A percentile compares a stretch with the other conserved stretches of the same genome.
Conservation (phyloP, 208 protist species). For the Trypanosoma lewisi region DNA sequence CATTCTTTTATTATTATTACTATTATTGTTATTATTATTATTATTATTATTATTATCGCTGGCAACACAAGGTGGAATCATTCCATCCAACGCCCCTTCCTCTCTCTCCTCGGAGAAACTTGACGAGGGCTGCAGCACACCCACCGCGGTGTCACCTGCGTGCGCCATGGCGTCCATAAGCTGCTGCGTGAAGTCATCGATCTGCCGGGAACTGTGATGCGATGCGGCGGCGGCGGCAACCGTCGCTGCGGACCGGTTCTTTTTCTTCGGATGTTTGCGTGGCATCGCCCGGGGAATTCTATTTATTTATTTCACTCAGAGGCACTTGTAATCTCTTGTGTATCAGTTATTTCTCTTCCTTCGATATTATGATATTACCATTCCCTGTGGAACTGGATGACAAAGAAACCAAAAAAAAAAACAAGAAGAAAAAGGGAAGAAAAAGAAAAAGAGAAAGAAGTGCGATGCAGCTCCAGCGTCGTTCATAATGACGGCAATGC, state of each 20-base stretch:
- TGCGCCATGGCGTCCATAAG: conserved; percentile 16
- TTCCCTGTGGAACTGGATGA: not conserved
- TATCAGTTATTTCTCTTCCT: not conserved
- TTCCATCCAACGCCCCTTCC: not conserved
- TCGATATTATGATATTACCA: not conserved
- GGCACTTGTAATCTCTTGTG: no score
- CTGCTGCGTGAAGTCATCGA: conserved; percentile 19
- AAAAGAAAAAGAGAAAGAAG: not conserved
- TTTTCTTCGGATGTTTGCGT: not conserved
- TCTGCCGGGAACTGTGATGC: not conserved
- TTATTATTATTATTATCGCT: no score
- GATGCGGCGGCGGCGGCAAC: not conserved
- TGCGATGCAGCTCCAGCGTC: not conserved
- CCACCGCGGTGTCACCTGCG: not conserved
- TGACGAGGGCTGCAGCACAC: conserved; percentile 16
- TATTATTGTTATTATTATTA: no score
- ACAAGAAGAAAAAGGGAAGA: conserved; percentile 7
- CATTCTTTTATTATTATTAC: no score
- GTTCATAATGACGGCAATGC: no score
- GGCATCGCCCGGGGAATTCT: no score
- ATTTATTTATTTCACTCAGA: no score
- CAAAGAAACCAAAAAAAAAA: conserved; percentile 14
- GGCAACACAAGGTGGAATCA: no score
- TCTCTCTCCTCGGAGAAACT: conserved; percentile 13
- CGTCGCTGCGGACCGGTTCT: not conserved